Evolutionary conservation across 2,329 filamentous ascomycete species (phyloP).

Genomic region (Apiospora pterosperma): DNA sequence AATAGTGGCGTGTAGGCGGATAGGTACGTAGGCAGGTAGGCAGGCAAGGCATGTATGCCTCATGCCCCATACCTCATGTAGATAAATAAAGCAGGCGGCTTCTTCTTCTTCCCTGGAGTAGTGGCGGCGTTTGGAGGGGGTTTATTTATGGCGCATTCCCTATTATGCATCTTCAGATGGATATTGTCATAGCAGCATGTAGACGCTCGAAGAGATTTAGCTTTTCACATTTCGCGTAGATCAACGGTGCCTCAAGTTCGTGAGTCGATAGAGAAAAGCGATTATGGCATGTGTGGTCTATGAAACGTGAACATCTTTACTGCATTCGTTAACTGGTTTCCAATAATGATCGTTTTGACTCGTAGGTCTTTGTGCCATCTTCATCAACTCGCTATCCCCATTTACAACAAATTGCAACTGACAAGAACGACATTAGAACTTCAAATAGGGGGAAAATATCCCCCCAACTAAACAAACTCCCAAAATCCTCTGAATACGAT

Average conservation of each 20-base stretch:
- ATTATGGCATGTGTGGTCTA: too few species aligned
- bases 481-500: background rate
- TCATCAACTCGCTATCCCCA: too few species aligned
- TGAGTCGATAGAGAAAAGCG: too few species aligned
- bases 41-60: too few species aligned
- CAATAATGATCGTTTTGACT: too few species aligned
- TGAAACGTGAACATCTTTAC: too few species aligned
- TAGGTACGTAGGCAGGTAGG: background rate
- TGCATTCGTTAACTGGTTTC: too few species aligned
- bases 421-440: background rate
- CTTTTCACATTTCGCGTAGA: background rate
- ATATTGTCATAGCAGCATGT: background rate
- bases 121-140: background rate
- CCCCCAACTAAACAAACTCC: background rate
- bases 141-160: background rate
- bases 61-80: too few species aligned
- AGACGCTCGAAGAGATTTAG: background rate
- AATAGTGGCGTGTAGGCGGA: constrained; percentile 47
- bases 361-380: too few species aligned
- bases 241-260: too few species aligned
- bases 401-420: too few species aligned
- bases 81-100: background rate
- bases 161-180: background rate
- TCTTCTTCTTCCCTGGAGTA: background rate
- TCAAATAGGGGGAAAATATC: background rate